These are phyloP conservation scores for Coemansia sp. DNA, from an alignment of 192 early-diverging fungal genomes.

Conservation along the genomic window DNA sequence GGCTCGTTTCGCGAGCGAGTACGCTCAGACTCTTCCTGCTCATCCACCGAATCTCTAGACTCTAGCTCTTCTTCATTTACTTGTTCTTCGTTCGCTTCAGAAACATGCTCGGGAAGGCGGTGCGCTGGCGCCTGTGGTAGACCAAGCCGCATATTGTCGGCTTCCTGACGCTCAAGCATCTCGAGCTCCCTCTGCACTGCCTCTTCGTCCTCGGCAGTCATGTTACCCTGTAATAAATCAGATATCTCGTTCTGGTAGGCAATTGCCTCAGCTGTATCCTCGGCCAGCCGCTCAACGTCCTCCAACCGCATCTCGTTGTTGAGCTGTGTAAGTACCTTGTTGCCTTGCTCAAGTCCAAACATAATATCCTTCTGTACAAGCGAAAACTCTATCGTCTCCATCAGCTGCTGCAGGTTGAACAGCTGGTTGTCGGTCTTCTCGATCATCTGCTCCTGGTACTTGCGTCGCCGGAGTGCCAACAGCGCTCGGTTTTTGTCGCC, in stretches of 20 bases:
- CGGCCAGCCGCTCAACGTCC: slow-evolving; percentile 90
- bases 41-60: slow-evolving; percentile 5
- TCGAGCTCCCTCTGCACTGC: slow-evolving; percentile 81
- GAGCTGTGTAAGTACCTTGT: slow-evolving; percentile 69
- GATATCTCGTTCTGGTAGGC: slow-evolving; percentile 84
- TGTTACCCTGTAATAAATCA: slow-evolving; percentile 67
- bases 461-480: slow-evolving; percentile 91
- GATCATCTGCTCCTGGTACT: slow-evolving; percentile 90
- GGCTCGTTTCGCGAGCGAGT: slow-evolving; percentile 24
- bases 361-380: slow-evolving; percentile 89
- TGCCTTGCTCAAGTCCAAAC: slow-evolving; percentile 80
- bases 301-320: slow-evolving; percentile 86
- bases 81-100: background rate
- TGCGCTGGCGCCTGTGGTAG: slow-evolving; percentile 33
- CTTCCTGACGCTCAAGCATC: slow-evolving; percentile 53
- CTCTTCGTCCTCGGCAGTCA: slow-evolving; percentile 84
- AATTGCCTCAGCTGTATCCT: slow-evolving; percentile 94
- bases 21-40: background rate
- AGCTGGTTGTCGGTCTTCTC: slow-evolving; percentile 84
- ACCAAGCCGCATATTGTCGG: slow-evolving; percentile 19
- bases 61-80: slow-evolving; percentile 19
- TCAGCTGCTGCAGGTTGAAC: slow-evolving; percentile 85
- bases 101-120: slow-evolving; percentile 11
- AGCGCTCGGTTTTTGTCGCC: slow-evolving; percentile 81
- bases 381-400: slow-evolving; percentile 85